Evolutionary conservation across 805 yeast genomes (phyloP).

Genomic region (Hanseniaspora guilliermondii): DNA sequence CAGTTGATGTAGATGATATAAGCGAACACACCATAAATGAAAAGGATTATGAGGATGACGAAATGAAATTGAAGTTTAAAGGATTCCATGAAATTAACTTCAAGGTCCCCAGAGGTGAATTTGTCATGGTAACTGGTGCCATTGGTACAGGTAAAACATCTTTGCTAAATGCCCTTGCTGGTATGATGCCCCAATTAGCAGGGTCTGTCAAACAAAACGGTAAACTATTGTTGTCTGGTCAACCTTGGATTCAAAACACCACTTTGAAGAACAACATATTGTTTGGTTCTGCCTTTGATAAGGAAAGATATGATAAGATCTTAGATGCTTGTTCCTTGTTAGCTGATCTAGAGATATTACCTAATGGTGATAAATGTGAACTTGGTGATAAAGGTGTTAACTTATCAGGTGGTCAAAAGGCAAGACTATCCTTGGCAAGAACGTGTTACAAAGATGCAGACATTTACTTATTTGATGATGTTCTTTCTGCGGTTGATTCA

Average conservation of each 20-base stretch:
- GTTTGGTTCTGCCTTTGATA: conserved; percentile 44
- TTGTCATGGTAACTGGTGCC: conserved; percentile 60
- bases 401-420: conserved; percentile 70
- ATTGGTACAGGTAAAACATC: conserved; percentile 74
- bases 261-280: conserved; percentile 55
- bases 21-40: not conserved
- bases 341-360: conserved; percentile 45
- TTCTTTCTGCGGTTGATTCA: conserved; percentile 66
- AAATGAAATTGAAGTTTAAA: conserved; percentile 26
- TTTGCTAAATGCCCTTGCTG: conserved; percentile 51
- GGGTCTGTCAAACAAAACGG: conserved; percentile 44
- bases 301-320: conserved; percentile 38
- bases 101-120: conserved; percentile 44
- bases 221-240: conserved; percentile 35
- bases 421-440: conserved; percentile 57
- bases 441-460: conserved; percentile 55
- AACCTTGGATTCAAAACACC: conserved; percentile 68
- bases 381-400: conserved; percentile 72
- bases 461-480: conserved; percentile 57
- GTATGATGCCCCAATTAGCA: conserved; percentile 42
- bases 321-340: conserved; percentile 47
- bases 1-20: not conserved
- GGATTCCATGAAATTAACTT: conserved; percentile 40
- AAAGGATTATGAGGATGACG: not conserved
- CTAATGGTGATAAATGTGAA: conserved; percentile 58